A percentile compares a stretch with the other conserved stretches of the same genome.
Evolutionary conservation across 208 protist species (phyloP).

Genomic region (Trypanosomatidae sp.): DNA sequence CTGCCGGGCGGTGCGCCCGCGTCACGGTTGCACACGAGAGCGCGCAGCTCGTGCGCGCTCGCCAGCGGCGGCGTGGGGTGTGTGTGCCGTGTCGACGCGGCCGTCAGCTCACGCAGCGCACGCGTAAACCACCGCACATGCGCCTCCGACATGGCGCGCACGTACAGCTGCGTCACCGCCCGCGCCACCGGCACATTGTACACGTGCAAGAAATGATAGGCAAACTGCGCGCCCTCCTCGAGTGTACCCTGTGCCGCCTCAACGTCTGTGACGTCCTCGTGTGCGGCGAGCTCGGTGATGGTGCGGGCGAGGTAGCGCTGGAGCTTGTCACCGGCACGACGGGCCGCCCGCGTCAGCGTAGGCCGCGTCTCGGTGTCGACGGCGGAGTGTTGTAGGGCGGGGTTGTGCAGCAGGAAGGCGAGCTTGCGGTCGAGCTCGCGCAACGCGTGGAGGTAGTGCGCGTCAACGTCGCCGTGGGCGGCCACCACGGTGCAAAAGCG

Average conservation of each 20-base stretch:
- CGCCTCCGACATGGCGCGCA: constrained; percentile 35
- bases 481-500: constrained; percentile 61
- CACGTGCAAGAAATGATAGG: constrained; percentile 51
- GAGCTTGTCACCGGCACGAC: constrained; percentile 70
- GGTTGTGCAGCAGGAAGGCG: constrained; percentile 55
- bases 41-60: constrained; percentile 31
- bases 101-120: constrained; percentile 21
- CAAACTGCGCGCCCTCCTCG: constrained; percentile 46
- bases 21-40: constrained; percentile 53
- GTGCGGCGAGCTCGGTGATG: constrained; percentile 22
- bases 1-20: constrained; percentile 28
- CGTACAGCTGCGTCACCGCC: constrained; percentile 45
- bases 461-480: constrained; percentile 48
- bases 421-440: constrained; percentile 54
- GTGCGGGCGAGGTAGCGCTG: constrained; percentile 42
- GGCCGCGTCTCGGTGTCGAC: constrained; percentile 73
- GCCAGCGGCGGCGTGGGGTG: constrained; percentile 46
- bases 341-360: constrained; percentile 43
- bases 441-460: constrained; percentile 47
- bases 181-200: constrained; percentile 61
- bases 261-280: constrained; percentile 19
- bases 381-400: constrained; percentile 51
- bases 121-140: constrained; percentile 24
- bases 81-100: constrained; percentile 26
- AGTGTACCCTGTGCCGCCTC: constrained; percentile 33